Base-by-base conservation (phyloP, 164 flowering plant species). In the Nymphaea thermarum region DNA sequence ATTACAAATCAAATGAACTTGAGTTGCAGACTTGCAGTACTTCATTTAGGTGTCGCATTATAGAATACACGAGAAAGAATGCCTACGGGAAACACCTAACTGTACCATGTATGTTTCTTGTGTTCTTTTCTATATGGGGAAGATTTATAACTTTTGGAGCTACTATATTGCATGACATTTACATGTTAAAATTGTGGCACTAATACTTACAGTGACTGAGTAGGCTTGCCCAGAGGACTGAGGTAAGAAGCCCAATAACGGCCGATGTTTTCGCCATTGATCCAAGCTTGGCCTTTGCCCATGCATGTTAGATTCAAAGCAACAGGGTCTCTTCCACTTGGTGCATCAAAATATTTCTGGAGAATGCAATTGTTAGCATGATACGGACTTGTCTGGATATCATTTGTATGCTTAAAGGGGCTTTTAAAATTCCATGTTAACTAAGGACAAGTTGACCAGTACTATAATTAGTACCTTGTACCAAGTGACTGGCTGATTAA, bases 271-370 rank as follows among this genome's bases (percentile, higher is more conserved):
- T 71, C 63, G 2, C 98, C 96, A 59, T 94, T 94, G 6, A 94
- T 80, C 93, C 93, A 94, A 43, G 75, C 77, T 85, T 82, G 75
- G 4, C 99, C 98, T 71, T 94, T 94, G 1, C 71, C 73, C 98
- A 91, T 91, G 60, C 77, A 74, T 25, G 60, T 64, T 77, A 92
- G 72, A 41, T 80, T 66, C 14, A 94, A 64, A 12, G 81, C 94
- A 47, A 88, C 86, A 0, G 99, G 94, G 17, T 70, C 68, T 0
- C 72, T 65, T 25, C 98, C 96, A 69, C 77, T 83, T 3, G 99
- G 98, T 0, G 81, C 82, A 72, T 91, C 85, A 68, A 94, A 94
- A 63, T 79, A 69, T 65, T 87, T 70, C 98, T 93, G 83, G 75
- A 73, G 6, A 25, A 61, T 5, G 63, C 6, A 61, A 5, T 6